Evolutionary conservation across 768 basidiomycete species (phyloP).

Genomic region (Fomitopsis serialis): DNA sequence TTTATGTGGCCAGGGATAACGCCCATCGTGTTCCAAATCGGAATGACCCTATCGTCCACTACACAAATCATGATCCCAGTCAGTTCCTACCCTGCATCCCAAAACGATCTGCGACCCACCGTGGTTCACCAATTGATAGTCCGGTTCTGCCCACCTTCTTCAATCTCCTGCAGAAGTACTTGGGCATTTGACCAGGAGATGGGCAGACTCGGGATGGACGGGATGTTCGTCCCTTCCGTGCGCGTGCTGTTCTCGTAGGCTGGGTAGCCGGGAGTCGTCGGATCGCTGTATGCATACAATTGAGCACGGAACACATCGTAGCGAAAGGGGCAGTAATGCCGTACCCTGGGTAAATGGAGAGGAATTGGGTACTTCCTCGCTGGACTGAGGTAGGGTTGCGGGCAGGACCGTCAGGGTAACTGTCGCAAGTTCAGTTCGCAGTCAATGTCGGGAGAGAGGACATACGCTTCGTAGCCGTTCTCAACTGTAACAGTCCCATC

Average conservation of each 20-base stretch:
- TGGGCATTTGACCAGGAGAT: slow-evolving; percentile 83
- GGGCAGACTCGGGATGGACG: slow-evolving; percentile 81
- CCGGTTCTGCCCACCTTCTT: slow-evolving; percentile 37
- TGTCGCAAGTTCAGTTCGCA: slow-evolving; percentile 8
- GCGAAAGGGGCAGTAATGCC: background rate
- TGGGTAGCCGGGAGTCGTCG: slow-evolving; percentile 85
- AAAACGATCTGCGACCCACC: slow-evolving; percentile 26
- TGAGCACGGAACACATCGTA: background rate
- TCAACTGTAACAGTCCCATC: slow-evolving; percentile 73
- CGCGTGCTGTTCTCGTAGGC: slow-evolving; percentile 79
- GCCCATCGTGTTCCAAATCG: slow-evolving; percentile 88
- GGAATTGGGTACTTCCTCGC: slow-evolving; percentile 75
- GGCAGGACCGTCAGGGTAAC: slow-evolving; percentile 84
- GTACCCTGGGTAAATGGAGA: slow-evolving; percentile 50
- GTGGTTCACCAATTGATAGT: slow-evolving; percentile 55
- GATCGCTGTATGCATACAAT: slow-evolving; percentile 39
- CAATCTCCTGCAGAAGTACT: slow-evolving; percentile 44
- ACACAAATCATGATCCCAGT: background rate
- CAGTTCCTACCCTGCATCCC: background rate
- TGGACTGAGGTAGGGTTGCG: slow-evolving; percentile 81
- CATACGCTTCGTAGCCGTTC: slow-evolving; percentile 65
- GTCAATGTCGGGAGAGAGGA: background rate
- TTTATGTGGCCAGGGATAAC: slow-evolving; percentile 78
- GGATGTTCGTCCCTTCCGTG: slow-evolving; percentile 53
- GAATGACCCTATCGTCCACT: slow-evolving; percentile 77